phyloP scores from a whole-genome alignment of 305 asterid species.

The Ruellia speciosa region DNA sequence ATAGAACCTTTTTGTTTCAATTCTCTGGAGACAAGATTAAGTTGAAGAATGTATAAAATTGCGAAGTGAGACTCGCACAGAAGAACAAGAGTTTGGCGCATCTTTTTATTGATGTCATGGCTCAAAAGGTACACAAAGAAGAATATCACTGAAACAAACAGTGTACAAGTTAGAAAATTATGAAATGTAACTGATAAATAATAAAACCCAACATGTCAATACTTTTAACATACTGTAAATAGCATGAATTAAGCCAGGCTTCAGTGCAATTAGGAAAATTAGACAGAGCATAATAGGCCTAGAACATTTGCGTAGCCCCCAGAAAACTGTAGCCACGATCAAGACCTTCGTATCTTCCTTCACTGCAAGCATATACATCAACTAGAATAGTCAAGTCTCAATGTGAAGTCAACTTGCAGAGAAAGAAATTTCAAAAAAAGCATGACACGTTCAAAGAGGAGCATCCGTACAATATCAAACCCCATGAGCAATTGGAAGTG shows the following conservation, averaged over 20 bases:
- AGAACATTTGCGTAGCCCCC: constrained; percentile 96
- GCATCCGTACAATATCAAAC: not conserved
- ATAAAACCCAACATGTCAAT: constrained; percentile 8
- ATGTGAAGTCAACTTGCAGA: not conserved
- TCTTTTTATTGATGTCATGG: constrained; percentile 64
- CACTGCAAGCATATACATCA: constrained; percentile 44
- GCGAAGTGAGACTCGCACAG: constrained; percentile 94
- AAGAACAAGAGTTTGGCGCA: constrained; percentile 80
- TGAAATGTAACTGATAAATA: constrained; percentile 17
- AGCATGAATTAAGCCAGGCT: constrained; percentile 94
- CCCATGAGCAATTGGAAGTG: not conserved
- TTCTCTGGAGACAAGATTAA: constrained; percentile 62
- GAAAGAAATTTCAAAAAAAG: not conserved
- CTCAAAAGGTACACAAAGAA: constrained; percentile 84
- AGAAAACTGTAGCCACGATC: constrained; percentile 95
- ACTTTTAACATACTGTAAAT: constrained; percentile 64
- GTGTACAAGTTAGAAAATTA: constrained; percentile 28
- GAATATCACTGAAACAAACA: constrained; percentile 75
- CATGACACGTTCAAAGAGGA: not conserved
- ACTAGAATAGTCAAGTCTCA: constrained; percentile 19
- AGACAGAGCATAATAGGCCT: constrained; percentile 83
- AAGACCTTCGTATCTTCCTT: constrained; percentile 86
- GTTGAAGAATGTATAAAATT: constrained; percentile 75
- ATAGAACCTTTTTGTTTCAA: constrained; percentile 57
- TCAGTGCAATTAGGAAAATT: constrained; percentile 80